Base-by-base conservation (phyloP, 2,329 filamentous ascomycete genomes). In the Colletotrichum plurivorum region DNA sequence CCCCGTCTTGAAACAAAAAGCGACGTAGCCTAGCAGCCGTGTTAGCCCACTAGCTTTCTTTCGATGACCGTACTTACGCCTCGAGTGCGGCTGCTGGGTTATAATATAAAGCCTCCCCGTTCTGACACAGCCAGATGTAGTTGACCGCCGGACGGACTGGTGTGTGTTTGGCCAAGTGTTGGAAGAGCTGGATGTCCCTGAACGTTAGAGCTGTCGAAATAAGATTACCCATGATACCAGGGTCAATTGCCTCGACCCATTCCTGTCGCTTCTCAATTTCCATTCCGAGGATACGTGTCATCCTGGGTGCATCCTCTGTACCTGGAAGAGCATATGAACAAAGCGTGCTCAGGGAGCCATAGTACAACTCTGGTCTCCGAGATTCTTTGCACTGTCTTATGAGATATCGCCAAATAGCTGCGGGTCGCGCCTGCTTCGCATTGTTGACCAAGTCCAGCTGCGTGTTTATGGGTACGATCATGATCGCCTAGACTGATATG, bases 361-460 rank as follows among this genome's bases (percentile, higher is more conserved):
- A 56, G 45, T 69, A 66, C 5, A n/a, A 20, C 4, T 27, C 18
- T 6, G 55, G 52, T 4, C 12, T 39, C 13, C 20, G 20, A 13
- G 67, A 60, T 36, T 36, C 43, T 6, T 57, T 51, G 25, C 67
- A 67, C 31, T 61, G 62, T 4, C n/a, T 15, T 16, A 67, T 25
- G 2, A 69, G 52, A 15, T 69, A 66, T 12, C 20, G 56, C 67
- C 67, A 69, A 25, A 69, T 36, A 20, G 13, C 52, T 54, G n/a
- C 51, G 27, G 55, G 55, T 25, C 43, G 56, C 2, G 55, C 10
- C 16, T 41, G 46, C 20, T 56, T 22, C 1, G 55, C 56, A 9
- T 22, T 13, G 25, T 54, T 45, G 31, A 69, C 10, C 4, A 60
- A 16, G 4, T 69, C 62, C 18, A 69, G 36, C 16, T 69, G 67